Base-by-base conservation (phyloP, 163 green algal species). In the Volvox carteri region DNA sequence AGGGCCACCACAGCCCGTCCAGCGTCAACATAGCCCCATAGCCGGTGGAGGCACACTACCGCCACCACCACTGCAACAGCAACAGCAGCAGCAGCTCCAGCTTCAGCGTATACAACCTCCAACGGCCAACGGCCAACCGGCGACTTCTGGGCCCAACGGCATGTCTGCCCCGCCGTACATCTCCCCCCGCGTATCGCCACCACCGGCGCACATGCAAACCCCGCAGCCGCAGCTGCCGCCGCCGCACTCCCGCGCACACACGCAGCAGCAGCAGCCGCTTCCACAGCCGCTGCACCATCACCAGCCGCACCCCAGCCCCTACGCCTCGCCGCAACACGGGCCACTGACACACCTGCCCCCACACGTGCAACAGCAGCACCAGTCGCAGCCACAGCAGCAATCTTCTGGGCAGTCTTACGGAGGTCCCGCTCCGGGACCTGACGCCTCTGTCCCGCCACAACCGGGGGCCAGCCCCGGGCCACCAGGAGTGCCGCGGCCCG, bases 81-180 rank as follows among this genome's bases (percentile, higher is more conserved):
- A 39, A 6, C 74, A 81, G 74, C 74, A 67, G 35, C 2, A 19
- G 54, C 19, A 11, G 54, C 19, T 23, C 54, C 54, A 65, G 54
- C 54, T 30, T 19, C 54, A 65, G 19, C 25, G 54, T 19, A 12
- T 23, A 23, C 54, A 25, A 2, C 28, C 54, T 65, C 54, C 4
- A 84, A 50, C 76, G 33, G 76, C 50, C 48, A 33, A 73, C 14
- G 62, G 62, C 7, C 62, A 73, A 73, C 62, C 28, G n/a, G n/a
- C n/a, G n/a, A 41, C 48, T 35, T 68, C 28, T 52, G 30, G n/a
- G 30, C 21, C 37, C 12, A 54, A 54, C 70, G 70, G 70, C 1
- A 14, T 9, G 39, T 37, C 70, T 41, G 21, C 30, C 54, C 54
- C 28, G 28, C 54, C 25, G 28, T 58, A 56, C 70, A 37, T 21